Evolutionary conservation across 2,329 filamentous ascomycete species (phyloP).

Genomic region (Huntiella abstrusa): DNA sequence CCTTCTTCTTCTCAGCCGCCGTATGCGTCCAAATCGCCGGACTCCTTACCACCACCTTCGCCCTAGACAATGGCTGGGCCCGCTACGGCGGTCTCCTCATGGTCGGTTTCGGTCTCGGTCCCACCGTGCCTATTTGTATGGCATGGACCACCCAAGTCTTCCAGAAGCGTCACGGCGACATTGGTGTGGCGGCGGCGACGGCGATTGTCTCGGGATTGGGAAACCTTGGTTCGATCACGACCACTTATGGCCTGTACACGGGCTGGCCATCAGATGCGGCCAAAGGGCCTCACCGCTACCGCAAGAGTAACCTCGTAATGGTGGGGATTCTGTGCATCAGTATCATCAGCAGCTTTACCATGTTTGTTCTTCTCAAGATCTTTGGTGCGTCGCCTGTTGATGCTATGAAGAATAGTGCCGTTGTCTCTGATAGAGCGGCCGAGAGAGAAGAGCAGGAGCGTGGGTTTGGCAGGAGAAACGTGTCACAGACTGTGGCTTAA

Average conservation of each 20-base stretch:
- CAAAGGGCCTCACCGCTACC: constrained; percentile 52
- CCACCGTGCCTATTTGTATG: constrained; percentile 86
- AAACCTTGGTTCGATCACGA: constrained; percentile 70
- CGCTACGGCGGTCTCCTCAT: constrained; percentile 78
- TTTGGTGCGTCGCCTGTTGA: constrained; percentile 28
- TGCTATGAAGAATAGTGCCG: constrained; percentile 27
- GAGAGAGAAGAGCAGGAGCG: constrained; percentile 37
- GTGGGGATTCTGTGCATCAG: constrained; percentile 66
- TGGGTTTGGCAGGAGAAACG: constrained; percentile 28
- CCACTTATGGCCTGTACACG: constrained; percentile 75
- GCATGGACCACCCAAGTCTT: constrained; percentile 85
- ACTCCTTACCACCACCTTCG: constrained; percentile 61
- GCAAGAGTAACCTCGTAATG: constrained; percentile 74
- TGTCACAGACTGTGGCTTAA: too few relatives aligned
- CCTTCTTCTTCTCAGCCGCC: constrained; percentile 62
- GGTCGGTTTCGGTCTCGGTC: constrained; percentile 76
- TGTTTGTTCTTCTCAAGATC: constrained; percentile 45
- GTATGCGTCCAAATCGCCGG: constrained; percentile 66
- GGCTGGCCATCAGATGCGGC: constrained; percentile 64
- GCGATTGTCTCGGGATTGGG: constrained; percentile 75
- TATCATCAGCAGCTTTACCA: constrained; percentile 50
- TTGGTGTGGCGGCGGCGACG: constrained; percentile 71
- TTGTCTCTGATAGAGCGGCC: constrained; percentile 41
- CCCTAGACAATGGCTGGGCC: constrained; percentile 52
- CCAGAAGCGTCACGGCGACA: constrained; percentile 72